Conservation (phyloP, 805 yeast species). For the Brettanomyces bruxellensis region DNA sequence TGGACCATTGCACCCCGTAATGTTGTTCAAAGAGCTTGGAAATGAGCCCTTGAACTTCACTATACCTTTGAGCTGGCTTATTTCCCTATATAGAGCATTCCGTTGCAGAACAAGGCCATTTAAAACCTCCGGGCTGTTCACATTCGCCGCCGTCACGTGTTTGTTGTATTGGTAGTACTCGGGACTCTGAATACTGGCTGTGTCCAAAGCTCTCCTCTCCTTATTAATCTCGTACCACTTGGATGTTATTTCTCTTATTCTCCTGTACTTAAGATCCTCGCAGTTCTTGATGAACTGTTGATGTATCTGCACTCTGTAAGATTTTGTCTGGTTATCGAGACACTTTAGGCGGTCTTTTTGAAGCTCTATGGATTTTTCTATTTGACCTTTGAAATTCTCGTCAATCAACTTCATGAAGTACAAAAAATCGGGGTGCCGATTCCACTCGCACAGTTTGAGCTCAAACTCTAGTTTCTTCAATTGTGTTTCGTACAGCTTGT, state of each 20-base stretch:
- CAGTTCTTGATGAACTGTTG: constrained; percentile 69
- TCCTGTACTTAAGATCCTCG: constrained; percentile 54
- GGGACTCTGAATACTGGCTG: constrained; percentile 44
- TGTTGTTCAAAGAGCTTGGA: constrained; percentile 68
- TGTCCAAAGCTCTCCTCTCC: constrained; percentile 78
- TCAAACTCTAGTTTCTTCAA: constrained; percentile 71
- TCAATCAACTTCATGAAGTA: constrained; percentile 64
- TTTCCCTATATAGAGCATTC: constrained; percentile 55
- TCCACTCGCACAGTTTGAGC: constrained; percentile 75
- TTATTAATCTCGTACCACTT: constrained; percentile 88
- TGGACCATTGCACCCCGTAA: constrained; percentile 55
- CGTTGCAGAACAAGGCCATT: constrained; percentile 55
- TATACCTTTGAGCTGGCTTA: constrained; percentile 63
- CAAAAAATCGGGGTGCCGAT: constrained; percentile 85
- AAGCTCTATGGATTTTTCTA: constrained; percentile 27
- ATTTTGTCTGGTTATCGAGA: constrained; percentile 72
- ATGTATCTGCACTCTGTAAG: constrained; percentile 70
- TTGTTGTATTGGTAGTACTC: constrained; percentile 29
- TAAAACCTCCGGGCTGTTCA: constrained; percentile 14
- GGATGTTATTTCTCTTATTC: constrained; percentile 67
- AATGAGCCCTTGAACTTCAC: constrained; percentile 45
- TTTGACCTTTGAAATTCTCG: constrained; percentile 61
- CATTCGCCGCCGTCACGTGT: constrained; percentile 16
- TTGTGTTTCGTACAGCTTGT: constrained; percentile 77
- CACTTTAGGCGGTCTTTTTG: constrained; percentile 65